phyloP scores from a whole-genome alignment of 1,284 basidiomycete species.

The Mycena citricolor region DNA sequence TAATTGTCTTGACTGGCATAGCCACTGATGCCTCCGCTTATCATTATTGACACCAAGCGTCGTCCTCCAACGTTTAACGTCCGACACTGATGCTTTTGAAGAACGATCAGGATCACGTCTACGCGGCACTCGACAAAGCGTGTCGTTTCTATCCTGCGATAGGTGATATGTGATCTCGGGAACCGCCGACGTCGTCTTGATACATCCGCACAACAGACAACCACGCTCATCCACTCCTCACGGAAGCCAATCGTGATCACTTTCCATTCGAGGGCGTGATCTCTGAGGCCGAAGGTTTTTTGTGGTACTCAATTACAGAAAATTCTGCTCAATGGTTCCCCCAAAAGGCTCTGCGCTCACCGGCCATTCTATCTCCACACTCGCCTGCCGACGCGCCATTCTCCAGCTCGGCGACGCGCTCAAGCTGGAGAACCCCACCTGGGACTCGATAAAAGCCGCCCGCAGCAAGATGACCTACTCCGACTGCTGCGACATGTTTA shows the following conservation, averaged over 20 bases:
- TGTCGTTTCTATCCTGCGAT: slow-evolving; percentile 37
- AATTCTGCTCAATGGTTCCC: no score
- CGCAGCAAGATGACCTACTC: slow-evolving; percentile 47
- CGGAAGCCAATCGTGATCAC: slow-evolving; percentile 41
- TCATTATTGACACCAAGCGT: neutral
- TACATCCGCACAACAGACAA: slow-evolving; percentile 73
- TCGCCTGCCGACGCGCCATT: slow-evolving; percentile 59
- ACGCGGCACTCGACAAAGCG: slow-evolving; percentile 29
- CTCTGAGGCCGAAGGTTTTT: slow-evolving; percentile 51
- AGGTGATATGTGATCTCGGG: no score
- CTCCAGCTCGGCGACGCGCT: slow-evolving; percentile 52
- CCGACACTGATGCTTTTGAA: no score
- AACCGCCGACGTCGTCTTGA: no score
- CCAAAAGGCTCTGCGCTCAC: slow-evolving; percentile 43
- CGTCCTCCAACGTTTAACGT: no score
- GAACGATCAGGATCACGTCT: no score
- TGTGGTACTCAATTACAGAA: neutral
- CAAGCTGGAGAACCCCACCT: slow-evolving; percentile 43
- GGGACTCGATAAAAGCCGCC: slow-evolving; percentile 56
- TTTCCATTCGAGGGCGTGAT: slow-evolving; percentile 61
- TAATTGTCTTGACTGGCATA: neutral
- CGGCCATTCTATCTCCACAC: slow-evolving; percentile 51
- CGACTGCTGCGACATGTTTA: slow-evolving; percentile 53
- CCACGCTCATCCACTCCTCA: slow-evolving; percentile 71
- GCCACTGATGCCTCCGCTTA: neutral